phyloP scores from a whole-genome alignment of 495 filamentous ascomycete species.

The Glonium stellatum region DNA sequence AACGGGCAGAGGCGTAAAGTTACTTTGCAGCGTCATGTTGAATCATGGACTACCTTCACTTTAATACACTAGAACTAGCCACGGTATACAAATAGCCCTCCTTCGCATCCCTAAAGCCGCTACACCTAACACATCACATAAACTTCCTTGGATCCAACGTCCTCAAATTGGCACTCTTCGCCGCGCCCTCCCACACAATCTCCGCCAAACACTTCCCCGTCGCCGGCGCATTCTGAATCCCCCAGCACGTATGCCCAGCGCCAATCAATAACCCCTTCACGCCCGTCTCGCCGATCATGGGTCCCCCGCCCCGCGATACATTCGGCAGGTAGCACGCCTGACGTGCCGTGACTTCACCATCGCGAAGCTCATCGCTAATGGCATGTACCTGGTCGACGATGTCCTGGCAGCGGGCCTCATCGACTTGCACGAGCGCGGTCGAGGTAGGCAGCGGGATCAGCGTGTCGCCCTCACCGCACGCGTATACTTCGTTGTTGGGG shows the following conservation, averaged over 20 bases:
- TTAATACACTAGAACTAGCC: no score
- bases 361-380: slow-evolving; percentile 67
- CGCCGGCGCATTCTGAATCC: slow-evolving; percentile 90
- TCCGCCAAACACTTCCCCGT: slow-evolving; percentile 80
- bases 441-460: slow-evolving; percentile 66
- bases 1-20: no score
- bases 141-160: slow-evolving; percentile 33
- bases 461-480: slow-evolving; percentile 84
- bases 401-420: slow-evolving; percentile 74
- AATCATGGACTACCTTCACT: no score
- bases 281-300: slow-evolving; percentile 66
- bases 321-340: slow-evolving; percentile 96
- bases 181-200: slow-evolving; percentile 37
- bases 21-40: no score
- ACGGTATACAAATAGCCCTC: no score
- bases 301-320: slow-evolving; percentile 57
- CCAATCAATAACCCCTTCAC: slow-evolving; percentile 76
- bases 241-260: slow-evolving; percentile 94
- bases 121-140: background rate
- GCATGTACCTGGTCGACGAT: slow-evolving; percentile 73
- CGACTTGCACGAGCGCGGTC: slow-evolving; percentile 70
- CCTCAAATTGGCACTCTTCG: slow-evolving; percentile 34
- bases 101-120: no score
- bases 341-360: slow-evolving; percentile 68
- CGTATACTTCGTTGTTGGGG: slow-evolving; percentile 83